Evolutionary conservation across 2,329 filamentous ascomycete genomes (phyloP), one percentile per base, ranked within the genome.

Genomic region (Mycogone perniciosa): DNA sequence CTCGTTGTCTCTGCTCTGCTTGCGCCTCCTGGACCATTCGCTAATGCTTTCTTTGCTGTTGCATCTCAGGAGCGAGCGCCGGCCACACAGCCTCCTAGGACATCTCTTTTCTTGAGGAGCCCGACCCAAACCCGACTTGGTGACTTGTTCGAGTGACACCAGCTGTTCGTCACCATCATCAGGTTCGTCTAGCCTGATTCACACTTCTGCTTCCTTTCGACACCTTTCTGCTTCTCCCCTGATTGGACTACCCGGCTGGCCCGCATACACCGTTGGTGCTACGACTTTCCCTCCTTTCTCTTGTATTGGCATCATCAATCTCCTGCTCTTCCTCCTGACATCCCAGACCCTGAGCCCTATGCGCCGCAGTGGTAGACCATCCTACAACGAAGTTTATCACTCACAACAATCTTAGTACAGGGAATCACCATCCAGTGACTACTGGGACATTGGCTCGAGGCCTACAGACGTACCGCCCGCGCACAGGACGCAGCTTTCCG

Each of bases 151-250:
- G 49, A 55, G 57, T 54, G 37, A 51, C 50, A 56, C 55, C 53
- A 40, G 45, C 38, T 44, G 33, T 47, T 49, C 40, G 46, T 52
- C 53, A 52, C 49, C 45, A 53, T 51, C 50, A 41, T 54, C 48
- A 60, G 56, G 59, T 59, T 54, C 48, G 59, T 60, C 35, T 6
- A 37, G 13, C 50, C 9, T 10, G 46, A 43, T 50, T n/a, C 20
- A 13, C 13, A 20, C 35, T 33, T 45, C 44, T 48, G n/a, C n/a
- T 33, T 31, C 37, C 20, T 31, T 27, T 40, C 29, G 35, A 50
- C 27, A 50, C 47, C 42, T 31, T 42, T 40, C 35, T 13, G n/a
- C 41, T 50, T 31, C 9, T 35, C 27, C 26, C 13, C 26, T 26
- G 47, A 44, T 33, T 35, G 33, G 11, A 11, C 33, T 35, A 11